Conservation (phyloP, 352 stramenopile genomes). For the Pythium oligandrum region DNA sequence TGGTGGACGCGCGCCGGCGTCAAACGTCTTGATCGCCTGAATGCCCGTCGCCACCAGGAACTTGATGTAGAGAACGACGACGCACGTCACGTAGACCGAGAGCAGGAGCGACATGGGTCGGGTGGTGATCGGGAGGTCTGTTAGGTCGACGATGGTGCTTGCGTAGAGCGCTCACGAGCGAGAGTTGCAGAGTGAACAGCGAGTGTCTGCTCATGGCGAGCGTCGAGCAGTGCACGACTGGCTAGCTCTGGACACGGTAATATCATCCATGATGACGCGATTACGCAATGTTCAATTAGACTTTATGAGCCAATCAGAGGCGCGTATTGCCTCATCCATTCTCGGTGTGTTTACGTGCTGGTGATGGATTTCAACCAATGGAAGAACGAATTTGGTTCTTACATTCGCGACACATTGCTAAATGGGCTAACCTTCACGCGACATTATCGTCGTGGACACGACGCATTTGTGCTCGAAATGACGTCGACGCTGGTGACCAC, state of each 20-base stretch:
- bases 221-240: too few species aligned
- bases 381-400: too few species aligned
- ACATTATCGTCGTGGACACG: conserved; percentile 4
- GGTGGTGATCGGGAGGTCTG: neutral
- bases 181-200: neutral
- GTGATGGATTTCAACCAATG: too few species aligned
- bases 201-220: neutral
- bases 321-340: too few species aligned
- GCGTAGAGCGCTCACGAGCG: neutral
- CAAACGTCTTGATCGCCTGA: conserved; percentile 32
- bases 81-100: conserved; percentile 6
- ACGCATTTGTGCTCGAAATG: neutral
- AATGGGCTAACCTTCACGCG: too few species aligned
- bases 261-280: too few species aligned
- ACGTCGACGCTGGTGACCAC: too few species aligned
- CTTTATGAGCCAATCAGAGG: too few species aligned
- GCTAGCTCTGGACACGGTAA: too few species aligned
- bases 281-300: too few species aligned
- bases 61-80: conserved; percentile 15
- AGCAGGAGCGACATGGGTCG: neutral
- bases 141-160: conserved; percentile 2
- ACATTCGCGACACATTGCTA: too few species aligned
- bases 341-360: too few species aligned
- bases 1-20: conserved; percentile 23
- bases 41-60: conserved; percentile 14